A percentile compares a stretch with the other conserved stretches of the same genome.
phyloP scores from a whole-genome alignment of 108 stramenopile genomes.

The Skeletonema potamos region DNA sequence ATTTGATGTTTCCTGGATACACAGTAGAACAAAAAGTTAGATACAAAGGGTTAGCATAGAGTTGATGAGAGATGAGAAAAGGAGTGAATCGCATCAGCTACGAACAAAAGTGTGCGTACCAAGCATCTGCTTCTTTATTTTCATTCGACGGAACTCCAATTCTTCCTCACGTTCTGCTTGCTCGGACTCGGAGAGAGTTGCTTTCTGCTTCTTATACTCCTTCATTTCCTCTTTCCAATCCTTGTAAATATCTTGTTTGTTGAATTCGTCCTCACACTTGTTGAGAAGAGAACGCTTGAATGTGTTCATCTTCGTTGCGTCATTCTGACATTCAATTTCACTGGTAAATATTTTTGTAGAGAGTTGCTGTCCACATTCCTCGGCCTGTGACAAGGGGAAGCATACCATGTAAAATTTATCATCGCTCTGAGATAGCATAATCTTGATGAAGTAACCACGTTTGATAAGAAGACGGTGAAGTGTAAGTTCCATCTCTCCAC shows the following conservation, averaged over 20 bases:
- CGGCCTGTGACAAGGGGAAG: conserved; percentile 65
- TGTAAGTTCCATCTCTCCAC: conserved; percentile 80
- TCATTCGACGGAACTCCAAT: conserved; percentile 79
- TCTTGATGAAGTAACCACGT: conserved; percentile 78
- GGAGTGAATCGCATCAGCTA: background rate
- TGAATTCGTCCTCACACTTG: conserved; percentile 91
- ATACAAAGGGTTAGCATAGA: no score
- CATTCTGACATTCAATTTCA: conserved; percentile 63
- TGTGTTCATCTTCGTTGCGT: conserved; percentile 78
- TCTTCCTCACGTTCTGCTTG: conserved; percentile 70
- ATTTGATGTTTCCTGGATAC: conserved; percentile 41
- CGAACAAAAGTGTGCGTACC: conserved; percentile 86
- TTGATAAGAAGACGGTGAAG: conserved; percentile 67
- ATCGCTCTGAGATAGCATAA: conserved; percentile 60
- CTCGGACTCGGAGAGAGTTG: conserved; percentile 65
- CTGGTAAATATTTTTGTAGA: conserved; percentile 69
- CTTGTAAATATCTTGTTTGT: conserved; percentile 82
- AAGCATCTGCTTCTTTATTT: conserved; percentile 94
- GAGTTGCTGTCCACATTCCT: conserved; percentile 81
- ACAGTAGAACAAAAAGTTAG: no score
- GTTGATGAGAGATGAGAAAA: background rate
- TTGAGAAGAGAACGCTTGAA: conserved; percentile 88
- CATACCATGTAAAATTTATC: conserved; percentile 73
- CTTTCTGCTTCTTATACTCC: conserved; percentile 67
- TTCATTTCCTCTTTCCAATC: conserved; percentile 83